Base-by-base conservation (phyloP, 768 basidiomycete species). In the Leccinum aurantiacum region DNA sequence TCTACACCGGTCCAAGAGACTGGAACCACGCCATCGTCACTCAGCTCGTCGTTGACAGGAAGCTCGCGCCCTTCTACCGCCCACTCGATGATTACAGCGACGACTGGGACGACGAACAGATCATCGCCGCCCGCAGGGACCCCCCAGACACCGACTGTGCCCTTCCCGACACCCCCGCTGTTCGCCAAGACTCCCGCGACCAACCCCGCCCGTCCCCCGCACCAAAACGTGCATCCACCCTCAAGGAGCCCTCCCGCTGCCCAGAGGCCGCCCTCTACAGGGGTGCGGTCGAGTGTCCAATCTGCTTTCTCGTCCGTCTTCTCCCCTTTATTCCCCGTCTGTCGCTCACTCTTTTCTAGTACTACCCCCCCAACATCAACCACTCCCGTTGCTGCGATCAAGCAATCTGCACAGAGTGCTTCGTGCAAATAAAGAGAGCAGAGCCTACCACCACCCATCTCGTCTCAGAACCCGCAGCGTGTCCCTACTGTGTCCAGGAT, bases 371-470 rank as follows among this genome's bases (percentile, higher is more conserved):
- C 50, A 96, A 98, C 75, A 97, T 98, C 76, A 98, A 98, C 71
- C 89, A 88, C 67, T 98, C 97, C 41, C 85, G 97, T 70, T 99
- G 97, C 73, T 99, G 97, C 73, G 95, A 96, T 80, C 97, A 99
- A 67, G 89, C 92, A 22, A 96, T 99, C 62, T 99, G 97, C 73
- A 98, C 97, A 38, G 97, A 99, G 76, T 99, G 97, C 72, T 98
- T 99, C 70, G 94, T 98, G 22, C 96, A 98, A 77, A 98, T 99
- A 77, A 98, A 98, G 79, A 90, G 97, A 57, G 86, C 84, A 37
- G 97, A 99, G 63, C 94, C 97, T 6, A 96, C 94, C 0, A 82
- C 93, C 7, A 98, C 95, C 0, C 95, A 98, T 75, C 81, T 98
- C 60, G 93, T 95, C 55, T 96, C 95, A 9, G 97, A 99, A 69